phyloP scores from a whole-genome alignment of 2,329 filamentous ascomycete genomes.

The Fusarium coffeatum region DNA sequence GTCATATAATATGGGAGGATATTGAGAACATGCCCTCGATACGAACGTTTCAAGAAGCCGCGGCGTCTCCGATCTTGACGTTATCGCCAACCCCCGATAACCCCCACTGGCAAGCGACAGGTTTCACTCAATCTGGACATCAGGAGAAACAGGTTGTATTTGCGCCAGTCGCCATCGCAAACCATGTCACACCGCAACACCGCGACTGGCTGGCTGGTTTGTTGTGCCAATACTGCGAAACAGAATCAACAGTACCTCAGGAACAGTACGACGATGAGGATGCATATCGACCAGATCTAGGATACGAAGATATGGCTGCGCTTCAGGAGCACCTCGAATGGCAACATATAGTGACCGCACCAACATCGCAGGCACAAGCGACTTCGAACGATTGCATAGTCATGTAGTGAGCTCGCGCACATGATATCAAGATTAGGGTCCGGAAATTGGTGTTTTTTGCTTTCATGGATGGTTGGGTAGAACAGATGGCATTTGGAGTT shows the following conservation, averaged over 20 bases:
- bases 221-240: constrained; percentile 68
- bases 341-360: constrained; percentile 60
- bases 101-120: constrained; percentile 65
- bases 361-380: constrained; percentile 52
- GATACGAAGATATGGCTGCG: constrained; percentile 61
- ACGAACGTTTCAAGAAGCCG: constrained; percentile 51
- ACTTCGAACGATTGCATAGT: constrained; percentile 56
- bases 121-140: constrained; percentile 54
- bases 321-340: constrained; percentile 69
- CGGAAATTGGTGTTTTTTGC: constrained; percentile 11
- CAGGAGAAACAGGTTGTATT: constrained; percentile 65
- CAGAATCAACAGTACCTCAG: constrained; percentile 58
- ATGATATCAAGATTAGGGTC: neutral
- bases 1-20: constrained; percentile 69
- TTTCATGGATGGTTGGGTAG: constrained; percentile 25
- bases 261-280: constrained; percentile 64
- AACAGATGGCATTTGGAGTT: constrained; percentile 39
- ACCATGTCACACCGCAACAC: constrained; percentile 63
- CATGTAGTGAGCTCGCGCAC: constrained; percentile 53
- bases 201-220: constrained; percentile 65
- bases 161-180: constrained; percentile 68
- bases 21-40: constrained; percentile 63
- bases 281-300: constrained; percentile 60
- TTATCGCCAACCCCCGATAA: constrained; percentile 46
- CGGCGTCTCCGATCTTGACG: constrained; percentile 37